Conservation (phyloP, 2,329 filamentous ascomycete genomes). For the Xylaria sp. region DNA sequence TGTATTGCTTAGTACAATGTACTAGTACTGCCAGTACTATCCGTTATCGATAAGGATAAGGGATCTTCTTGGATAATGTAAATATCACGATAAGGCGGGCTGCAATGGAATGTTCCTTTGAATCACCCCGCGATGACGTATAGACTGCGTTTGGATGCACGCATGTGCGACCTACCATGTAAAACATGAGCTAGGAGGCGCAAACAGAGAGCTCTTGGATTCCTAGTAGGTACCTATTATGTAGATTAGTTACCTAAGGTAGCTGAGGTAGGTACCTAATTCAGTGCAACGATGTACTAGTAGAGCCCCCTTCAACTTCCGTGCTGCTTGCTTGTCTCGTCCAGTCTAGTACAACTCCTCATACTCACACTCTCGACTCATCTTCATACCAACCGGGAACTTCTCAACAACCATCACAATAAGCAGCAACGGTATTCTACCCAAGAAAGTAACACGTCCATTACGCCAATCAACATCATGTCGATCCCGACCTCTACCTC, state of each 20-base stretch:
- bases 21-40: too few relatives aligned
- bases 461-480: conserved; percentile 43
- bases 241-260: too few relatives aligned
- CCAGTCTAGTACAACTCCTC: background rate
- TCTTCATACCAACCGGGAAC: background rate
- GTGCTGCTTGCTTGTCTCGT: background rate
- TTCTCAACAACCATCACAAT: background rate
- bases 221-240: background rate
- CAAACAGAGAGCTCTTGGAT: conserved; percentile 9
- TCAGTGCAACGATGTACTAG: background rate
- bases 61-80: too few relatives aligned
- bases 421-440: background rate
- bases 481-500: conserved; percentile 74
- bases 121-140: conserved; percentile 28
- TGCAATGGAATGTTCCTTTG: too few relatives aligned
- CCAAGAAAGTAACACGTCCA: background rate
- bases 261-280: too few relatives aligned
- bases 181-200: background rate
- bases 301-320: conserved; percentile 3
- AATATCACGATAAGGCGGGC: background rate
- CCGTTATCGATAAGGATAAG: too few relatives aligned
- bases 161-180: conserved; percentile 3
- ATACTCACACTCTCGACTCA: conserved; percentile 2
- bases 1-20: too few relatives aligned
- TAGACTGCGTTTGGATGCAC: conserved; percentile 22